Evolutionary conservation across 345 rosid species (phyloP), one percentile per base, ranked within the genome.

Genomic region (Hypericum perforatum): DNA sequence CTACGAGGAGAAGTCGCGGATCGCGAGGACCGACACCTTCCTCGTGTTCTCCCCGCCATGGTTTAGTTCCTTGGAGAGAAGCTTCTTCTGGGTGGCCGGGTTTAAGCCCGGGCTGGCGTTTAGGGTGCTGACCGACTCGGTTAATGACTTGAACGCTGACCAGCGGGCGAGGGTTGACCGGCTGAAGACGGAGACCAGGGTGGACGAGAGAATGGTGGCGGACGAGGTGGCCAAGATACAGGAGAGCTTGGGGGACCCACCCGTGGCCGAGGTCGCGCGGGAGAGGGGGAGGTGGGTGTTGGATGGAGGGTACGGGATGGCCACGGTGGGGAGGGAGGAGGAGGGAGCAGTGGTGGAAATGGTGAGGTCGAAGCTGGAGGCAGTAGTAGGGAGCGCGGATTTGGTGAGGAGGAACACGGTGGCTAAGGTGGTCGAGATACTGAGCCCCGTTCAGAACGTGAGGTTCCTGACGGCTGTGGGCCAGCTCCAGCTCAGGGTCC

Each of bases 11-110:
- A 74, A 70, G 45, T 42, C 48, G 2, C 59, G 0, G 13, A 56
- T 51, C 2, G 68, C 67, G 0, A 51, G 39, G 11, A 53, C 58
- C 22, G 57, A 71, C 15, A 62, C 57, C 11, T 63, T 71, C 42
- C 61, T 67, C 43, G 55, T 71, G 67, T 37, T 65, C 36, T 46
- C 76, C 10, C 75, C 75, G 0, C 81, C 79, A 5, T 76, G 81
- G 81, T 57, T 79, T 39, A 73, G 58, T 45, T 22, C 70, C 15
- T 52, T 64, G 41, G 81, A 69, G 53, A 66, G 58, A 37, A 37
- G 63, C 5, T 43, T 74, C 37, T 65, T 66, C 10, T 74, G 85
- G 72, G 16, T 73, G 15, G 72, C 71, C 36, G 77, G 63, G 42
- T 73, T 70, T 58, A 68, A 63, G 37, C 79, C 79, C 7, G 53